Evolutionary conservation across 2,329 filamentous ascomycete species (phyloP), one percentile per base, ranked within the genome.

Genomic region (Arthroderma uncinatum): DNA sequence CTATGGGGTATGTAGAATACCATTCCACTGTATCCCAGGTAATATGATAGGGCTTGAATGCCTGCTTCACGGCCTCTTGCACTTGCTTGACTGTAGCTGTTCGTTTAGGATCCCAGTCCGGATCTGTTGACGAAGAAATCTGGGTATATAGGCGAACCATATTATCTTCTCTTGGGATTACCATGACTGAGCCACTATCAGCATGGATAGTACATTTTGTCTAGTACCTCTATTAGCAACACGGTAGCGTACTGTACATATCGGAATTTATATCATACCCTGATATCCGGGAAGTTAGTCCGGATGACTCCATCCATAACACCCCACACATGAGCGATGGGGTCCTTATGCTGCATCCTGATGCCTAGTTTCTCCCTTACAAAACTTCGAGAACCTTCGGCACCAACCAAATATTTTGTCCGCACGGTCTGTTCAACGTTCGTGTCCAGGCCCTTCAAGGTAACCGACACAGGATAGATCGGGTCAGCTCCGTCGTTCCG

Each of bases 231-330:
- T 3, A 25, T 58, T 33, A 50, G 16, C 9, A 37, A 1, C 10
- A 21, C 23, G 42, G 37, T 30, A 28, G 37, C 9, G 83, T 83
- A 67, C 83, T 83, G 0, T 79, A 42, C n/a, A n/a, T 21, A 8
- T 23, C 82, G 7, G 81, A 81, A 1, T 95, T 87, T 0, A 90
- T 91, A 23, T 82, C 87, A 85, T 78, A 86, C 85, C 78, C 87
- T 84, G 64, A 90, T 87, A 67, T 92, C 86, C 0, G 86, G 86
- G 62, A 89, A 89, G 64, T 88, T 78, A 0, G 86, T 89, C 65
- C 80, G 76, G 28, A 88, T 82, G 2, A 88, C 83, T 34, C 85
- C 79, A 64, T 89, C 86, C 76, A 89, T 86, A n/a, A 89, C 86
- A 55, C 85, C 85, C 85, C 86, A 89, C 19, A 89, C 82, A 65